phyloP scores from a whole-genome alignment of 179 eudicot species.

The Nepenthes alata region DNA sequence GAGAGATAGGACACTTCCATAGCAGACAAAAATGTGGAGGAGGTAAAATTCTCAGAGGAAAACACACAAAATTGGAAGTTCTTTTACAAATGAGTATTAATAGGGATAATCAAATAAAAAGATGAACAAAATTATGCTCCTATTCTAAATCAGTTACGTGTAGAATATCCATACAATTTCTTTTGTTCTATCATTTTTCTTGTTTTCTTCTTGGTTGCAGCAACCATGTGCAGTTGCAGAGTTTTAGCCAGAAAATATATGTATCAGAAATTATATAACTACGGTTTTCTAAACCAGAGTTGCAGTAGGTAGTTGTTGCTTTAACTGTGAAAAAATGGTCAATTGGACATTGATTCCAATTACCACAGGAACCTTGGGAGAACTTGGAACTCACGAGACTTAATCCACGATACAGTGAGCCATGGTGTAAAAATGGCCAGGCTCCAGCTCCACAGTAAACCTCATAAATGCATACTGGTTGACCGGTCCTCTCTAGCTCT shows the following conservation, averaged over 20 bases:
- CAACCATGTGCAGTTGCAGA: not conserved
- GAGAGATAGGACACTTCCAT: no score
- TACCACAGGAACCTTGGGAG: slow-evolving; percentile 2
- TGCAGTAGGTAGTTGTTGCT: no score
- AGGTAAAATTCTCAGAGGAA: no score
- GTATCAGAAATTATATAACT: not conserved
- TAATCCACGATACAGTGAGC: slow-evolving; percentile 91
- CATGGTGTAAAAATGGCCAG: slow-evolving; percentile 93
- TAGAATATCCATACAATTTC: no score
- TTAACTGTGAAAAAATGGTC: not conserved
- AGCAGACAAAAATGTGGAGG: no score
- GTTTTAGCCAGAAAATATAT: not conserved
- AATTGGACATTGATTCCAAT: not conserved
- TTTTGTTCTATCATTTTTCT: no score
- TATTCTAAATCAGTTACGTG: no score
- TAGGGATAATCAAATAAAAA: no score
- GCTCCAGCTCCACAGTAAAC: slow-evolving; percentile 75
- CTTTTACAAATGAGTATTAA: no score
- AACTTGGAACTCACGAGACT: slow-evolving; percentile 64
- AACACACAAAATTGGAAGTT: no score
- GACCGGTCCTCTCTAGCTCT: slow-evolving; percentile 94
- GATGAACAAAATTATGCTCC: no score
- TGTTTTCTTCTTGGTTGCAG: no score
- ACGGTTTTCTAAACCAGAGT: not conserved
- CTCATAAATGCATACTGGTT: slow-evolving; percentile 72